These are phyloP conservation scores for Camellia granthamiana DNA, from an alignment of 148 eudicot species.

Conservation along the genomic window DNA sequence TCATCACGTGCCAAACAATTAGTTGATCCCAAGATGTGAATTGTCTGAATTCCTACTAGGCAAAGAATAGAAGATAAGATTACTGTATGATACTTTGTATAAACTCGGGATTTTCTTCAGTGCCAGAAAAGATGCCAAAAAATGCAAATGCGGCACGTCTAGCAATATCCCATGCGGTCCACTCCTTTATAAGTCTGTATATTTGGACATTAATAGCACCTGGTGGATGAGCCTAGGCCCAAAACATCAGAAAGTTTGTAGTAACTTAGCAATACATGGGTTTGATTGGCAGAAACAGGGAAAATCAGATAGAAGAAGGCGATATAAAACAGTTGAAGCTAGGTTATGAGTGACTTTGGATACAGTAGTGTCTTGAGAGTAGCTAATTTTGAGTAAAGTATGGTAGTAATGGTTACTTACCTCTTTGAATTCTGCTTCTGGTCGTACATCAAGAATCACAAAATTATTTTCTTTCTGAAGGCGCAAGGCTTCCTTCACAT, in stretches of 20 bases:
- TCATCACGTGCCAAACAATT: constrained; percentile 13
- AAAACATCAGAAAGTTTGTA: background rate
- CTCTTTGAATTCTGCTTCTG: constrained; percentile 93
- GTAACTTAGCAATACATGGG: background rate
- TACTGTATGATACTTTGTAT: constrained; percentile 48
- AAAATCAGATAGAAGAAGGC: background rate
- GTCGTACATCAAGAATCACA: constrained; percentile 92
- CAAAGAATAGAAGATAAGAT: background rate
- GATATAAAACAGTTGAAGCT: background rate
- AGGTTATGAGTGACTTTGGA: background rate
- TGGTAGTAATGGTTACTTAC: constrained; percentile 39
- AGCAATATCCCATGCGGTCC: constrained; percentile 99
- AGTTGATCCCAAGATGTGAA: constrained; percentile 8
- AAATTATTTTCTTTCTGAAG: constrained; percentile 93
- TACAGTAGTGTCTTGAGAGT: background rate
- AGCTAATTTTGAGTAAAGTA: background rate
- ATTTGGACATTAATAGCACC: constrained; percentile 94
- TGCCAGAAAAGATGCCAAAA: constrained; percentile 93
- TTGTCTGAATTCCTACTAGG: constrained; percentile 1
- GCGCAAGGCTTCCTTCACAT: constrained; percentile 85
- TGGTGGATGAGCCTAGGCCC: constrained; percentile 76
- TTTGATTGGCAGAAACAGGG: background rate
- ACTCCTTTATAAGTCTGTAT: constrained; percentile 95
- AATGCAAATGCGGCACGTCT: constrained; percentile 97
- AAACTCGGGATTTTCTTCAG: constrained; percentile 98